Percentiles rank a stretch among this genome's conserved stretches.
Conservation (phyloP, 148 eudicot species). For the Fagopyrum esculentum region DNA sequence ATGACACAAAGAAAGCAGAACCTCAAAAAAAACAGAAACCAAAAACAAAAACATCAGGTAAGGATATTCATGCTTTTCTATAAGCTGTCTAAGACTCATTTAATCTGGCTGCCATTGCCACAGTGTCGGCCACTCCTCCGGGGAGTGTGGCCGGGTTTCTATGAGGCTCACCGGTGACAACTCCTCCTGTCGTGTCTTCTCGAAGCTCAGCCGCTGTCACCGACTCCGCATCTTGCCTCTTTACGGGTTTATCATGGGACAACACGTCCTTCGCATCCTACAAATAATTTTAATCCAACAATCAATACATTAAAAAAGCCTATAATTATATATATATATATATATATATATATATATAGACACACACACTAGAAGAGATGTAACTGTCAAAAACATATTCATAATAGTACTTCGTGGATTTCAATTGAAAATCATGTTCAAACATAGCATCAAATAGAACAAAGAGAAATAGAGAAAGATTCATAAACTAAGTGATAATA, state of each 20-base stretch:
- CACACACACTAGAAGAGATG: too few relatives aligned
- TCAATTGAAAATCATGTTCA: too few relatives aligned
- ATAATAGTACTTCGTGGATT: too few relatives aligned
- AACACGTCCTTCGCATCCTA: conserved; percentile 23
- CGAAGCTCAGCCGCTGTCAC: conserved; percentile 17
- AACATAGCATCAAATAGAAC: too few relatives aligned
- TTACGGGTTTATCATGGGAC: conserved; percentile 13
- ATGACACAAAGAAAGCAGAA: background rate
- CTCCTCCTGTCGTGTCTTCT: conserved; percentile 13
- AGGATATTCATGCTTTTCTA: background rate
- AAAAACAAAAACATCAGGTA: background rate
- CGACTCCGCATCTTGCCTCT: conserved; percentile 17
- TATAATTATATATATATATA: too few relatives aligned
- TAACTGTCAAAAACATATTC: too few relatives aligned
- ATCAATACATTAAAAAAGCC: too few relatives aligned
- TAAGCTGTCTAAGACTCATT: background rate
- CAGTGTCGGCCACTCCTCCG: conserved; percentile 24
- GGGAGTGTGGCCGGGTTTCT: conserved; percentile 5
- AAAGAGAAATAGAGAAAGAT: too few relatives aligned
- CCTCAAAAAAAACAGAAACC: background rate
- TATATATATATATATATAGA: too few relatives aligned
- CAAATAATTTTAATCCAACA: background rate
- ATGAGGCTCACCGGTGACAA: background rate
- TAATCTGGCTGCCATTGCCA: conserved; percentile 19
- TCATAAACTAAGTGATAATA: too few relatives aligned